Conservation (phyloP, 192 early-diverging fungal genomes). For the Gamsiella multidivaricata region DNA sequence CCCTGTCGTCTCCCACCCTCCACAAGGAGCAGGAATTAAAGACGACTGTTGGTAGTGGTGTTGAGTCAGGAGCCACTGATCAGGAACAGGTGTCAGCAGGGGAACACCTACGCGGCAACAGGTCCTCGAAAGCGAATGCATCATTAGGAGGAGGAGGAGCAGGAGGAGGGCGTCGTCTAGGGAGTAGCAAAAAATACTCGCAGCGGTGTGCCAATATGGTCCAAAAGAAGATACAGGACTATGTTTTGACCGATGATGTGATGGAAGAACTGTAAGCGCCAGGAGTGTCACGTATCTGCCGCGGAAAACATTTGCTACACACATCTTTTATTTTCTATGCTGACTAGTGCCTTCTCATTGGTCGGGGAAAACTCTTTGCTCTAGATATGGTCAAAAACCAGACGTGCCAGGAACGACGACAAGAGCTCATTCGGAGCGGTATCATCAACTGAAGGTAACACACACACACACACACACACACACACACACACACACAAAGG, state of each 20-base stretch:
- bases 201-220: conserved; percentile 34
- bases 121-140: conserved; percentile 2
- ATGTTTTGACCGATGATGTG: conserved; percentile 44
- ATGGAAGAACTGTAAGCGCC: conserved; percentile 48
- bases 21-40: not conserved
- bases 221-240: conserved; percentile 40
- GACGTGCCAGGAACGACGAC: conserved; percentile 20
- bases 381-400: conserved; percentile 34
- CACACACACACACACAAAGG: not conserved
- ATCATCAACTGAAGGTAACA: conserved; percentile 49
- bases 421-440: conserved; percentile 42
- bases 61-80: not conserved
- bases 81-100: not conserved
- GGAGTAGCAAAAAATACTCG: conserved; percentile 34
- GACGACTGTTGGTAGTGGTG: not conserved
- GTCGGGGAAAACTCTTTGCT: not conserved
- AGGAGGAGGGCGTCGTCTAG: conserved; percentile 9
- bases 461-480: not conserved
- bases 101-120: conserved; percentile 5
- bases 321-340: not conserved
- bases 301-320: not conserved
- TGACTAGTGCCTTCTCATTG: not conserved
- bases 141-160: not conserved
- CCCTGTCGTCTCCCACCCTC: conserved; percentile 1
- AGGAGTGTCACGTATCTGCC: not conserved